A percentile compares a stretch with the other conserved stretches of the same genome.
Evolutionary conservation across 2,329 filamentous ascomycete genomes (phyloP).

Genomic region (Aspergillus jensenii): DNA sequence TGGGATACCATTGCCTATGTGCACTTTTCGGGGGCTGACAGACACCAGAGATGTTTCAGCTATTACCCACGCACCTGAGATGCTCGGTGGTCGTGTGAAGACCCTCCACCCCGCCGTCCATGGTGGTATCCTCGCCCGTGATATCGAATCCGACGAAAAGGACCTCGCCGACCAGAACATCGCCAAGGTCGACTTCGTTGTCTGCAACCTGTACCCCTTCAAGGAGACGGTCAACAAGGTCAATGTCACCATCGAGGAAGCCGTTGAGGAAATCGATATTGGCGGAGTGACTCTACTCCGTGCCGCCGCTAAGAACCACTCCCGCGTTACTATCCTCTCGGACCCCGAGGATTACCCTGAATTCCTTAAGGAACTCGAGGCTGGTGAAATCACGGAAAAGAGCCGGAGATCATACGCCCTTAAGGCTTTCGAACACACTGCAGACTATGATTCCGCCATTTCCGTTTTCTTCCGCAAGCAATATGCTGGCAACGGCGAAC

Average conservation of each 20-base stretch:
- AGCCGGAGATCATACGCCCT: constrained; percentile 88
- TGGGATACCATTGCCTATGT: not conserved
- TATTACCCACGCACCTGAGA: constrained; percentile 95
- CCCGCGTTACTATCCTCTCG: constrained; percentile 90
- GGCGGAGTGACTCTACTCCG: constrained; percentile 95
- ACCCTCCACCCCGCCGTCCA: constrained; percentile 94
- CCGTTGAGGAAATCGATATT: constrained; percentile 98
- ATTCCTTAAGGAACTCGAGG: constrained; percentile 85
- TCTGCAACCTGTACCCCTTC: constrained; percentile 99
- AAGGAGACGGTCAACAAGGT: constrained; percentile 97
- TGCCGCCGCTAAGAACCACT: constrained; percentile 96
- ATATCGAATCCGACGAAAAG: constrained; percentile 94
- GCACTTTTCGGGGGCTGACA: constrained; percentile 4
- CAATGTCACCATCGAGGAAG: constrained; percentile 94
- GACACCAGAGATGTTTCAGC: constrained; percentile 80
- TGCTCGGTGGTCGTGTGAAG: constrained; percentile 91
- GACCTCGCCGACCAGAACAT: constrained; percentile 95
- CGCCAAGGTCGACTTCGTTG: constrained; percentile 89
- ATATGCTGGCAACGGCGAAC: constrained; percentile 81
- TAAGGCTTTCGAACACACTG: constrained; percentile 98
- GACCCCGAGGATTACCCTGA: constrained; percentile 91
- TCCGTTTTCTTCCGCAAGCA: constrained; percentile 97
- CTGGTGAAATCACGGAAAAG: constrained; percentile 79
- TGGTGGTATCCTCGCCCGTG: constrained; percentile 80
- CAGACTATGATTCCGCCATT: constrained; percentile 93